A percentile compares a stretch with the other conserved stretches of the same genome.
These are phyloP conservation scores for Penicillium sp. DNA, from an alignment of 2,329 filamentous ascomycete species.

Conservation along the genomic window DNA sequence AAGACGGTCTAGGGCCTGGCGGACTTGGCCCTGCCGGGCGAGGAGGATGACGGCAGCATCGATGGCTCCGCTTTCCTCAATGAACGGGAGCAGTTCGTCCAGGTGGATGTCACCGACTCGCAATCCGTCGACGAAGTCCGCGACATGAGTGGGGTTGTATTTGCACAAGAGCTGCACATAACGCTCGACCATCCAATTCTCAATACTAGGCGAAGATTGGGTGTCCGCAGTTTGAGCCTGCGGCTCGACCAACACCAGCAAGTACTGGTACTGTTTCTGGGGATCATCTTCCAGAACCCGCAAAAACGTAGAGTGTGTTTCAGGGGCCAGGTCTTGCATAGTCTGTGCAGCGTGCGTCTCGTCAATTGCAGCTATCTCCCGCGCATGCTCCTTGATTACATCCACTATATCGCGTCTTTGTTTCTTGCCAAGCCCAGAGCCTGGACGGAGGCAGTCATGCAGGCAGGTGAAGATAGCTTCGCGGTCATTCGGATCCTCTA, in stretches of 20 bases:
- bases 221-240: conserved; percentile 40
- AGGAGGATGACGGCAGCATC: conserved; percentile 91
- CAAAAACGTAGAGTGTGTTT: conserved; percentile 67
- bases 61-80: conserved; percentile 86
- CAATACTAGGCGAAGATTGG: conserved; percentile 34
- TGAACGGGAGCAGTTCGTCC: conserved; percentile 76
- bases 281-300: conserved; percentile 60
- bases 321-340: conserved; percentile 61
- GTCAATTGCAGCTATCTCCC: conserved; percentile 66
- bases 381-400: conserved; percentile 65
- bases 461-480: conserved; percentile 77
- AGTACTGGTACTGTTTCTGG: conserved; percentile 71
- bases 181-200: conserved; percentile 69
- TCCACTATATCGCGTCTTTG: conserved; percentile 70
- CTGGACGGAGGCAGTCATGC: conserved; percentile 67
- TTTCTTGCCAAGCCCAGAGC: conserved; percentile 63
- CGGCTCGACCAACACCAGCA: conserved; percentile 73
- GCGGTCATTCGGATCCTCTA: conserved; percentile 78
- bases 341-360: conserved; percentile 64
- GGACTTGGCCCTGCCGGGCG: conserved; percentile 80
- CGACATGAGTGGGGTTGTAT: conserved; percentile 78
- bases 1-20: conserved; percentile 79
- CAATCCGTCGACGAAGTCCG: conserved; percentile 75
- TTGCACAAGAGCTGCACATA: conserved; percentile 91
- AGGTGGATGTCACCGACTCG: conserved; percentile 76